These are phyloP conservation scores for Hyphodiscus hymeniophilus DNA, from an alignment of 495 filamentous ascomycete species.

Conservation along the genomic window DNA sequence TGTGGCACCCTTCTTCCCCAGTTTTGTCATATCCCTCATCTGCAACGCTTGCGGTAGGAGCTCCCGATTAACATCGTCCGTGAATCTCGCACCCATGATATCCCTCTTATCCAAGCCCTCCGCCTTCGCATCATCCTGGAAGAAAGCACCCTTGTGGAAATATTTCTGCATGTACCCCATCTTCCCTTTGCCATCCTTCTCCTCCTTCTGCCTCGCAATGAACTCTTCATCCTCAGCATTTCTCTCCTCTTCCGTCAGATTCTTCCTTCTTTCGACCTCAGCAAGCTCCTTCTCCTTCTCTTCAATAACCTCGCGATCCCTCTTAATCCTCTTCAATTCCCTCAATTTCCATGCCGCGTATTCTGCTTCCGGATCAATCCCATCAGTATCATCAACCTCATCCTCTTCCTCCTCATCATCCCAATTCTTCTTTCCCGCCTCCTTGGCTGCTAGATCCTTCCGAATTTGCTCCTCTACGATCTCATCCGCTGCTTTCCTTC, in stretches of 20 bases:
- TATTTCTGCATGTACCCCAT: slow-evolving; percentile 93
- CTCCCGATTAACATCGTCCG: slow-evolving; percentile 76
- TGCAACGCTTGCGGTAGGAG: slow-evolving; percentile 88
- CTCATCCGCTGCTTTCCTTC: slow-evolving; percentile 60
- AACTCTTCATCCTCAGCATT: slow-evolving; percentile 77
- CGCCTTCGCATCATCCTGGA: slow-evolving; percentile 66
- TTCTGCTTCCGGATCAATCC: slow-evolving; percentile 80
- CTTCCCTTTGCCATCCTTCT: slow-evolving; percentile 77
- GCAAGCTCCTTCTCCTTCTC: slow-evolving; percentile 74
- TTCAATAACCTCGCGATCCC: slow-evolving; percentile 80
- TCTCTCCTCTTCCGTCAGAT: slow-evolving; percentile 80
- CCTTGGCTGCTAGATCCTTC: slow-evolving; percentile 65
- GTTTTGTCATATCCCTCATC: slow-evolving; percentile 84
- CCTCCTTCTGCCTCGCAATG: slow-evolving; percentile 71
- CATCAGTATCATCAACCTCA: slow-evolving; percentile 81
- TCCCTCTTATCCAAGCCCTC: slow-evolving; percentile 68
- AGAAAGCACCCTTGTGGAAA: slow-evolving; percentile 95
- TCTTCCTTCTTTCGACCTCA: slow-evolving; percentile 81
- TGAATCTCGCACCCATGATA: slow-evolving; percentile 70
- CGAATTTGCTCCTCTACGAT: slow-evolving; percentile 84
- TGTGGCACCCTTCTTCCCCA: slow-evolving; percentile 87
- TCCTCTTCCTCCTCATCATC: slow-evolving; percentile 71
- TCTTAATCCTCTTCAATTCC: slow-evolving; percentile 78
- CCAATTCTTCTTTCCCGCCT: slow-evolving; percentile 72
- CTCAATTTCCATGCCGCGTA: slow-evolving; percentile 89